Evolutionary conservation across 2,329 filamentous ascomycete genomes (phyloP), one percentile per base, ranked within the genome.

Genomic region (Aaosphaeria arxii): DNA sequence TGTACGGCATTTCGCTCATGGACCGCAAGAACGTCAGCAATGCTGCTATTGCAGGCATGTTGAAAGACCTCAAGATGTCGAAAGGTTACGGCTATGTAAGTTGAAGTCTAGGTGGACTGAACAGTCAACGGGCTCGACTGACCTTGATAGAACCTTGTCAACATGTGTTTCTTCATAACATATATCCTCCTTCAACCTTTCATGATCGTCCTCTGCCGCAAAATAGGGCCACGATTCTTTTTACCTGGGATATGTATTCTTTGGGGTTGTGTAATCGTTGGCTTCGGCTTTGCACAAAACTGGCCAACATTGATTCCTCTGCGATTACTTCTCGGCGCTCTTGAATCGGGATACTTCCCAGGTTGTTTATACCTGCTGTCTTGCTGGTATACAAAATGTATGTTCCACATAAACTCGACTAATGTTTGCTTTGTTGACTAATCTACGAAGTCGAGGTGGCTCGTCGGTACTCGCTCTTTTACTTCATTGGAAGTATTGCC

Each of bases 321-420:
- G 11, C 55, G 61, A 40, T 47, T 57, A 1, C 32, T 64, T 4
- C 57, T 64, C 1, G 61, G 62, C 42, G 43, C 51, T 5, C 58
- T 63, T 6, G 61, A 64, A 39, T 54, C 56, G 4, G 61, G 61
- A 1, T 65, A 61, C 43, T 63, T 65, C 30, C 58, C 58, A 1
- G 62, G 62, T 4, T 64, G 59, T 44, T 49, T 60, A 6, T 64
- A 63, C 32, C 45, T 64, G n/a, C 61, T 66, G 17, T 59, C 59
- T 1, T 62, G 60, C 30, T 66, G 61, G 60, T 66, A 64, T 28
- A 54, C 50, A 32, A 48, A 57, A 7, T 59, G 61, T 62, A 50
- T 44, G 55, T 40, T 6, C 13, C 7, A 38, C 39, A 36, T 30
- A 9, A 5, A 31, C 35, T 5, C 29, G 7, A 7, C 5, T 6